Conservation (phyloP, 345 rosid genomes). For the Chamaenerion angustifolium region DNA sequence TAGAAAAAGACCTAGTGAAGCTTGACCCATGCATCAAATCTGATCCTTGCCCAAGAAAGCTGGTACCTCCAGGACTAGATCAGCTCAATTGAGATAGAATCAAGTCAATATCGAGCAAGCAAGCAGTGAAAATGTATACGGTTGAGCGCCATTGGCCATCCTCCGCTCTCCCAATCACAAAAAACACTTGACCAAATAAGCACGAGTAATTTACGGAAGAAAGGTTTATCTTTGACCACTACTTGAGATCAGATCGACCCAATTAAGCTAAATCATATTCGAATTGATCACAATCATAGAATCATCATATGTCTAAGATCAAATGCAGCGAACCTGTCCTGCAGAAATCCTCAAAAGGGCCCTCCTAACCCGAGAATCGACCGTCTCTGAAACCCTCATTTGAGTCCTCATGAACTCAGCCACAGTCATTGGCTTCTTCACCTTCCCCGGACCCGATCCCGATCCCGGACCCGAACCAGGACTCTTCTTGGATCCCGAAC, state of each 20-base stretch:
- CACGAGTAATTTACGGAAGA: background rate
- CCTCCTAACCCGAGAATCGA: slow-evolving; percentile 78
- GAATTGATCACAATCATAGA: background rate
- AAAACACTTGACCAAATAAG: background rate
- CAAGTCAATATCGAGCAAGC: background rate
- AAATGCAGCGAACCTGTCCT: slow-evolving; percentile 40
- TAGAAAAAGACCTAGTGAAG: no score
- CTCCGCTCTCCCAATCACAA: background rate
- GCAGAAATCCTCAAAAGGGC: slow-evolving; percentile 82
- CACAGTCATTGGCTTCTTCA: slow-evolving; percentile 52
- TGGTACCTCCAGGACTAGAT: slow-evolving; percentile 7
- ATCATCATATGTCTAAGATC: background rate
- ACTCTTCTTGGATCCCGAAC: slow-evolving; percentile 50
- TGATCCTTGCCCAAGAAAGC: no score
- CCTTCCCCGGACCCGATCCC: slow-evolving; percentile 37
- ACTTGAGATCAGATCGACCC: slow-evolving; percentile 10
- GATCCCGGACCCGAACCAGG: slow-evolving; percentile 33
- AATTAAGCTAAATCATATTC: slow-evolving; percentile 4
- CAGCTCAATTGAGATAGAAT: slow-evolving; percentile 9
- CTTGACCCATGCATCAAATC: no score
- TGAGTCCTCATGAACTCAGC: slow-evolving; percentile 90
- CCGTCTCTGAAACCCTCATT: slow-evolving; percentile 67
- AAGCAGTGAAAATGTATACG: background rate
- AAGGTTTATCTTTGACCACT: background rate
- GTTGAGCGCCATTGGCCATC: background rate